Evolutionary conservation across 495 filamentous ascomycete species (phyloP), one percentile per base, ranked within the genome.

Genomic region (Daldinia decipiens): DNA sequence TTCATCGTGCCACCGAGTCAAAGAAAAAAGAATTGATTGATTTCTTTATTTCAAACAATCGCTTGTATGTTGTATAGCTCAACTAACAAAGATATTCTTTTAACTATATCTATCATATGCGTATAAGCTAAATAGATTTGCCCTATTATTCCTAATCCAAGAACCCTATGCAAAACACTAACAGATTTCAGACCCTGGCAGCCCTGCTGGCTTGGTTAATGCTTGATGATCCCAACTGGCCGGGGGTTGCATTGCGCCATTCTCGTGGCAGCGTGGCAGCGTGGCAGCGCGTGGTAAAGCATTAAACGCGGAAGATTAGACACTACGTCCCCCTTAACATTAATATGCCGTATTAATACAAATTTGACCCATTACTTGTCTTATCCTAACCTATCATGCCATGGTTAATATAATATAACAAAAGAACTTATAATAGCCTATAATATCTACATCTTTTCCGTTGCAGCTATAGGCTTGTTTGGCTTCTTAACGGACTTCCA

Each of bases 401-500:
- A 27, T 27, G 4, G 26, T 13, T 4, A 26, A 40, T 24, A 24
- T 38, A 60, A 38, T 51, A 57, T 67, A 57, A 29, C 61, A 47
- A 47, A 40, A 17, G 19, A 24, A 47, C 9, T 3, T 47, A 19
- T 45, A 24, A 47, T 47, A 47, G 43, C 17, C 39, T 47, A 47
- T 21, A 1, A 17, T 47, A 62, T 61, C 12, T 61, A 54, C n/a
- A 62, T 61, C 38, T 73, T 73, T 59, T 70, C 63, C 4, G 15
- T 36, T 1, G 50, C 67, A 1, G 13, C 50, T 0, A 53, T 2
- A 31, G 56, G 55, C 31, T 61, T 55, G 4, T 13, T 15, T 15
- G 67, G 62, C 32, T 76, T 81, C 64, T 83, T 84, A 31, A 87
- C 82, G 55, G 82, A 85, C 76, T 82, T 86, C 79, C 82, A 85